Evolutionary conservation across 768 basidiomycete species (phyloP).

Genomic region (Auriculariales sp.): DNA sequence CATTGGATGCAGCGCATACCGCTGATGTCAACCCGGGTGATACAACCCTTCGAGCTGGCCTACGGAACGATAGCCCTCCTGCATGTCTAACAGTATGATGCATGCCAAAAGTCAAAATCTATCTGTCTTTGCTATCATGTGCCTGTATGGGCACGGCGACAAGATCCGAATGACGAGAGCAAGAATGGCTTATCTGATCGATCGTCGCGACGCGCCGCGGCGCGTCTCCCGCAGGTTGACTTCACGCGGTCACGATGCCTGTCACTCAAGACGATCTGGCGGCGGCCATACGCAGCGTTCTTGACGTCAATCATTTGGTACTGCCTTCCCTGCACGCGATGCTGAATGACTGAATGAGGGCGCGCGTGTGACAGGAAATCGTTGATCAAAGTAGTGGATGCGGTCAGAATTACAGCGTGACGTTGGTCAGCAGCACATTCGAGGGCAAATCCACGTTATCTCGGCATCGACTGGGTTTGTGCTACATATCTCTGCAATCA

Average conservation of each 20-base stretch:
- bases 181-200: too few species aligned
- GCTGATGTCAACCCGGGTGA: too few species aligned
- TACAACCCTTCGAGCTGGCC: too few species aligned
- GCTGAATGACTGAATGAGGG: neutral
- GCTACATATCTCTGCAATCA: neutral
- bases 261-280: constrained; percentile 43
- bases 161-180: too few species aligned
- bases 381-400: constrained; percentile 69
- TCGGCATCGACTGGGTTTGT: constrained; percentile 53
- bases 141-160: too few species aligned
- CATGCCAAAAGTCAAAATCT: too few species aligned
- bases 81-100: neutral
- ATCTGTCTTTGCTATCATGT: too few species aligned
- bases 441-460: constrained; percentile 71
- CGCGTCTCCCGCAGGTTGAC: too few species aligned
- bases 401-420: constrained; percentile 59
- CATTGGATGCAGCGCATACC: too few species aligned
- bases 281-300: constrained; percentile 45
- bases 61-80: too few species aligned
- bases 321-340: neutral
- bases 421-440: constrained; percentile 73
- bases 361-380: constrained; percentile 35
- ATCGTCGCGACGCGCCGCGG: too few species aligned
- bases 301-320: constrained; percentile 37
- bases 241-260: constrained; percentile 32